Base-by-base conservation (phyloP, 208 protist genomes). In the Angomonas deanei region DNA sequence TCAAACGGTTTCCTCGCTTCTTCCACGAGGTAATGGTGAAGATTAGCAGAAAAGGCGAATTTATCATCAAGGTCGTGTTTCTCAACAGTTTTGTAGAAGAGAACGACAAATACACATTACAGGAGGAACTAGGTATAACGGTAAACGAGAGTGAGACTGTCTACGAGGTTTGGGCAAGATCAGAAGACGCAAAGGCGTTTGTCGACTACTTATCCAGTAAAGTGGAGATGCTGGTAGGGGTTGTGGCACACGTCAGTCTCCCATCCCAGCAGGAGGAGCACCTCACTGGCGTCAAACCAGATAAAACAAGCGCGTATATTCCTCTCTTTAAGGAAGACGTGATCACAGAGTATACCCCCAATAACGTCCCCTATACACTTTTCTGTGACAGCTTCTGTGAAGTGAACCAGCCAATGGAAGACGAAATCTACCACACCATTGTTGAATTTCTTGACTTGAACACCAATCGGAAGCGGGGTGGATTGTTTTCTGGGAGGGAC, bases 301-400 rank as follows among this genome's bases (percentile, higher is more conserved):
- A 68, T 55, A 80, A 80, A 34, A 23, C 10, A 19, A 63, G 65
- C 50, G 50, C 38, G 4, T 86, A 78, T 49, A 39, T 86, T 3
- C 57, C 75, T 13, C 48, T 80, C 17, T 57, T 58, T 1, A 19
- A 48, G 0, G 46, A 65, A 24, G 66, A 42, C 6, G 54, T 47
- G 1, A 30, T 33, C 50, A 62, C 59, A 0, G 72, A 82, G 60
- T 65, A 69, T 54, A 86, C 80, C 13, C 75, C 72, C 0, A 82
- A 82, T 52, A 55, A 61, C 3, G 15, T 53, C 8, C 23, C 68
- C 19, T 86, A 71, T 39, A 49, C 39, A 15, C 66, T 85, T 10
- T 82, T 69, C 15, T 66, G 71, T 0, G 72, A 85, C 56, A 70
- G 68, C 3, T 82, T 85, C 42, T 73, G 79, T 28, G 79, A 85